Base-by-base conservation (phyloP, 2,329 filamentous ascomycete species). In the Aspergillus sp. region DNA sequence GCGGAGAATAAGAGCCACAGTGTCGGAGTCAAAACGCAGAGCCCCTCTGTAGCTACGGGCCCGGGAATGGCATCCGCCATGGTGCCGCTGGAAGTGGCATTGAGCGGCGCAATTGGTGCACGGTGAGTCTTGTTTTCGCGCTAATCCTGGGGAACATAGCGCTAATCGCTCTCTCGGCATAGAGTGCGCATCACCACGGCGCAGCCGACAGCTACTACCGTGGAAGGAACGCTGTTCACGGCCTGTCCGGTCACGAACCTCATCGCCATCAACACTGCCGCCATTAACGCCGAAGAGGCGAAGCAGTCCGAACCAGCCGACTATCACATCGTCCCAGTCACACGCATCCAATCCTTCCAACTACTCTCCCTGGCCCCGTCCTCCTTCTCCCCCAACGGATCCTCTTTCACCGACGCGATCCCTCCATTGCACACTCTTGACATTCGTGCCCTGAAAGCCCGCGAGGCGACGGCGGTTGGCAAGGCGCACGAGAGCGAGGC, bases 151-250 rank as follows among this genome's bases (percentile, higher is more conserved):
- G 10, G 10, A 22, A 6, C 6, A 22, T 22, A 22, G 13, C 10
- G 11, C 25, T 14, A 12, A 26, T 40, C 11, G 25, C 28, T 27
- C 31, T 24, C n/a, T n/a, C n/a, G n/a, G n/a, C n/a, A n/a, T n/a
- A 78, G 75, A 37, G 63, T 79, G 48, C 74, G 71, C 44, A 55
- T 80, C 42, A 75, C 66, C 35, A 77, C 72, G 31, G 63, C 66
- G 11, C 58, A 66, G 16, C 66, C 66, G 5, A 53, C 63, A 34
- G 59, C 67, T 32, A 64, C 67, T 26, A 70, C 66, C 15, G 58
- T 75, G 37, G 75, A 80, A 54, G 76, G 76, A 47, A 75, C 66
- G 12, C 64, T 80, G 36, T 79, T 75, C 57, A 76, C 74, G 16
- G 72, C 71, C 28, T 74, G 71, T 52, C 72, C 74, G 15, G 62